A percentile compares a stretch with the other conserved stretches of the same genome.
These are phyloP conservation scores for Nigrograna mackinnonii DNA, from an alignment of 2,329 filamentous ascomycete species.

Conservation along the genomic window DNA sequence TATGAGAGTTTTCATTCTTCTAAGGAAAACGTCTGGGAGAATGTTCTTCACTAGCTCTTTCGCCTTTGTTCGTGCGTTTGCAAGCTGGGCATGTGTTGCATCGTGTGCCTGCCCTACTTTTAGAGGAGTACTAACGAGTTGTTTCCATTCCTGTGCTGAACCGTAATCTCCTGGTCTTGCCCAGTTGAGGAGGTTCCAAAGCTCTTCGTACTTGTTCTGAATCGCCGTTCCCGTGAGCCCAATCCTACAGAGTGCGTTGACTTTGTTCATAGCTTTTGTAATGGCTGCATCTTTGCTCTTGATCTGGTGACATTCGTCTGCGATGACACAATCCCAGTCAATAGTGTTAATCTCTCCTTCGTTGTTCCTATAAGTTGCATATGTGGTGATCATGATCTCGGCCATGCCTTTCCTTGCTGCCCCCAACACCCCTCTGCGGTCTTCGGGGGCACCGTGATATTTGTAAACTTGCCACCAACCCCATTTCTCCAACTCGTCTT, in stretches of 20 bases:
- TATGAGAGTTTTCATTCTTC: constrained; percentile 91
- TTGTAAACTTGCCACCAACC: constrained; percentile 92
- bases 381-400: constrained; percentile 94
- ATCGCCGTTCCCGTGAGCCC: constrained; percentile 95
- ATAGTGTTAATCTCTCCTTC: constrained; percentile 79
- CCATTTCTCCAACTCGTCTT: constrained; percentile 82
- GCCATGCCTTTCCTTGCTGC: constrained; percentile 75
- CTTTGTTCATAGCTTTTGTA: constrained; percentile 83
- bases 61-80: constrained; percentile 78
- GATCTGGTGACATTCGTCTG: constrained; percentile 89
- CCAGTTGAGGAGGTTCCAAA: constrained; percentile 97
- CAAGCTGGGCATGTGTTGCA: constrained; percentile 81
- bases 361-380: constrained; percentile 81
- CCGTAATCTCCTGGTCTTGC: constrained; percentile 79
- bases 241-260: constrained; percentile 91
- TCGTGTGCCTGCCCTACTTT: constrained; percentile 91
- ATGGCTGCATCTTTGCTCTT: constrained; percentile 79
- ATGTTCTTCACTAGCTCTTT: constrained; percentile 84
- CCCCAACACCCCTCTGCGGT: constrained; percentile 70
- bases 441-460: constrained; percentile 70
- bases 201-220: constrained; percentile 95
- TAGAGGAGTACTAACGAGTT: constrained; percentile 76
- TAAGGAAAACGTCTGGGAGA: constrained; percentile 85
- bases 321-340: constrained; percentile 91
- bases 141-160: constrained; percentile 74